Conservation (phyloP, 257 asterid species). For the Solanum neorickii region DNA sequence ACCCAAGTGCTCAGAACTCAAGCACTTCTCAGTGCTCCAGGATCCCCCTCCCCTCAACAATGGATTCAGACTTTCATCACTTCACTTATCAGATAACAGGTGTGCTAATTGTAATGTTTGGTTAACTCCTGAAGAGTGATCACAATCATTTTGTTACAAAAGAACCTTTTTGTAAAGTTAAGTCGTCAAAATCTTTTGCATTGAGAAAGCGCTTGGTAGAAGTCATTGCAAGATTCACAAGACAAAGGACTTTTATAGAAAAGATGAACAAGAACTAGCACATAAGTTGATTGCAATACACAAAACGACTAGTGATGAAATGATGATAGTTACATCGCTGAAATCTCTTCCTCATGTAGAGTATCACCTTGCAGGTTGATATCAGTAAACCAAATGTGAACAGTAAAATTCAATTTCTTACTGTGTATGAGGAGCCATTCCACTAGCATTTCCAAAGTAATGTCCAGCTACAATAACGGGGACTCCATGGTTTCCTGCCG, state of each 20-base stretch:
- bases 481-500: conserved; percentile 96
- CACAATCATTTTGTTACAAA: background rate
- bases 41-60: background rate
- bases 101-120: background rate
- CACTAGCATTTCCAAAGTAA: conserved; percentile 95
- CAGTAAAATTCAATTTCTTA: conserved; percentile 24
- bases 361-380: background rate
- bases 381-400: background rate
- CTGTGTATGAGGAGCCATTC: conserved; percentile 99
- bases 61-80: background rate
- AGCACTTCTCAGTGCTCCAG: background rate
- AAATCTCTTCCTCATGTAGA: background rate
- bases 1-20: background rate
- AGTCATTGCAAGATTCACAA: background rate
- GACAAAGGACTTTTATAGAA: background rate
- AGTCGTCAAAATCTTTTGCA: background rate
- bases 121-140: background rate
- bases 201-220: background rate
- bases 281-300: background rate
- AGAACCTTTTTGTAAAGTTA: background rate
- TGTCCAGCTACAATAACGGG: conserved; percentile 86
- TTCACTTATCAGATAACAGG: background rate
- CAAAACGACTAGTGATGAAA: background rate
- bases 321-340: background rate
- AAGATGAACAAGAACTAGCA: background rate